phyloP scores from a whole-genome alignment of 306 rosid genomes.

The Styphnolobium japonicum region DNA sequence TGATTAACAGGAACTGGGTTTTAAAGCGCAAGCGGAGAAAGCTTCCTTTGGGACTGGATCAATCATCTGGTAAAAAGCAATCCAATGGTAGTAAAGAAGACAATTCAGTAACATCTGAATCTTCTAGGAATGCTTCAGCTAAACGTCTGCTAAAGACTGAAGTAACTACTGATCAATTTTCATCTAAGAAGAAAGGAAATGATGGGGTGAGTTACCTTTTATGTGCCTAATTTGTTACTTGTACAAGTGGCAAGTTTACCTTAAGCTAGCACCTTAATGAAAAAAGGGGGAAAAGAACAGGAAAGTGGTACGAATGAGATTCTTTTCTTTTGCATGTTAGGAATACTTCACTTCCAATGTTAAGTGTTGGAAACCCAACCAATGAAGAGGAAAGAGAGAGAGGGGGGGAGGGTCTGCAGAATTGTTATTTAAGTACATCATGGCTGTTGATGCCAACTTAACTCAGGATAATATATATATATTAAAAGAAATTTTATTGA shows the following conservation, averaged over 20 bases:
- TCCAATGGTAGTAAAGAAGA: conserved; percentile 76
- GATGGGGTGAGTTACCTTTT: conserved; percentile 82
- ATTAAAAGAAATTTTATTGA: not conserved
- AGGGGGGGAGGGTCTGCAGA: not conserved
- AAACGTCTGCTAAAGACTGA: conserved; percentile 57
- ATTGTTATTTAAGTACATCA: not conserved
- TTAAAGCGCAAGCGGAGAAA: conserved; percentile 95
- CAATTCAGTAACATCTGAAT: conserved; percentile 52
- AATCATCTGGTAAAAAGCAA: conserved; percentile 56
- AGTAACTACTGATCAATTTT: conserved; percentile 42
- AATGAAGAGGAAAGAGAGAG: not conserved
- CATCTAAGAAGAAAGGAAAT: conserved; percentile 92
- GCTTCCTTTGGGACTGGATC: conserved; percentile 54
- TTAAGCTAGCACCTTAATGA: not conserved
- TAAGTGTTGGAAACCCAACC: conserved; percentile 12
- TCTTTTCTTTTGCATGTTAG: conserved; percentile 23
- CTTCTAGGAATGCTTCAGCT: conserved; percentile 52
- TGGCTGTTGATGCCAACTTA: not conserved
- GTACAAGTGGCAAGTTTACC: not conserved
- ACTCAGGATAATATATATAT: not conserved
- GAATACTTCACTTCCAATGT: not conserved
- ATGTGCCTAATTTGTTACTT: not conserved
- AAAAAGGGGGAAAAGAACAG: not conserved
- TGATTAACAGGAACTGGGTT: conserved; percentile 92
- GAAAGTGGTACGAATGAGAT: not conserved